Evolutionary conservation across 768 basidiomycete species (phyloP), one percentile per base, ranked within the genome.

Genomic region (Dacryopinax primogenitus): DNA sequence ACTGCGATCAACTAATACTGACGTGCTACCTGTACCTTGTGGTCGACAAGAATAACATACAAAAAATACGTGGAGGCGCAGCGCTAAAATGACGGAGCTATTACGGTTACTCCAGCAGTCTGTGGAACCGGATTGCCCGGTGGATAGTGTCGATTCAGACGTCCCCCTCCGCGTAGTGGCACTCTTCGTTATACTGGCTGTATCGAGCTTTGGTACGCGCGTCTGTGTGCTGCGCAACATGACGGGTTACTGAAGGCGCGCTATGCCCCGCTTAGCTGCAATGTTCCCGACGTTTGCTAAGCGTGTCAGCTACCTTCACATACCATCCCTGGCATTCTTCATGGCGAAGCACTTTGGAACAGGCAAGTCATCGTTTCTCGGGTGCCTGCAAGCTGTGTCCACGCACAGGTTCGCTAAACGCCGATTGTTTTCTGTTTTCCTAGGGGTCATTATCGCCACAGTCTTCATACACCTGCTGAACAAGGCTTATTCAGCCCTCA

Each of bases 261-360:
- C 44, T 26, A 16, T 30, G 23, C 26, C 36, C 33, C 32, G 12
- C 28, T 26, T 33, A 32, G 88, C 89, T n/a, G 85, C 84, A 0
- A 86, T 86, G 0, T 86, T 91, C 67, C 89, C 90, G 0, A 76
- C 82, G 0, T 65, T 88, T 28, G 87, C 88, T 0, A 82, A 81
- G 65, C 78, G 78, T 1, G 70, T 80, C 15, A 77, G 78, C 4
- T 78, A 78, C 65, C 69, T 90, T 23, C 79, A 80, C 63, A 84
- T 89, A 69, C 88, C 87, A 1, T 79, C 80, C 26, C 76, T 87
- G 16, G 70, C 86, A 18, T 91, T 92, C 72, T 91, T 92, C 74
- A 78, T 89, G n/a, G 88, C 87, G 37, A 92, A 90, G 70, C 90
- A 92, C 72, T 90, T 91, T 69, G 90, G 90, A 35, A 91, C 90